These are phyloP conservation scores for Globisporangium emineosum DNA, from an alignment of 352 stramenopile genomes.

Conservation along the genomic window DNA sequence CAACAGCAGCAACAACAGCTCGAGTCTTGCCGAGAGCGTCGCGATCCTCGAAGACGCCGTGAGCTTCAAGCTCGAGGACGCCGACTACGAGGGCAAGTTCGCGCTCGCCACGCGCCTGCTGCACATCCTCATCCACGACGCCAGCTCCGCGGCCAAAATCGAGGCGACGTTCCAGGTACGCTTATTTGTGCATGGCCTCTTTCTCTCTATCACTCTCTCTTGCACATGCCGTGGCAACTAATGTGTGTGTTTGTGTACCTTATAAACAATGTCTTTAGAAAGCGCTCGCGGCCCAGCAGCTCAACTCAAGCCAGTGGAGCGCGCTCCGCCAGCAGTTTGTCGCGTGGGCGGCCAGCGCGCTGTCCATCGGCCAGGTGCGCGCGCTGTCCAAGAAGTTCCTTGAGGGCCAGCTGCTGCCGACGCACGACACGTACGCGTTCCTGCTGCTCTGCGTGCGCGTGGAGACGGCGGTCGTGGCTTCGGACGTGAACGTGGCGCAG, in stretches of 20 bases:
- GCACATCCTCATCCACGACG: constrained; percentile 40
- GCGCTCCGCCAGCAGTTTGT: constrained; percentile 62
- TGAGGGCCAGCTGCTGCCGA: constrained; percentile 62
- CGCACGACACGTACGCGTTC: constrained; percentile 56
- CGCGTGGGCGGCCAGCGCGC: constrained; percentile 42
- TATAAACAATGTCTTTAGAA: constrained; percentile 22
- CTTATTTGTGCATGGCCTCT: no score
- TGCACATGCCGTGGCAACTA: no score
- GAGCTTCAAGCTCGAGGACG: constrained; percentile 28
- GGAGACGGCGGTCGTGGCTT: constrained; percentile 42
- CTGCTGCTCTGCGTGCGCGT: constrained; percentile 67
- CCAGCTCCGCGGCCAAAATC: constrained; percentile 21
- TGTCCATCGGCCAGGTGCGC: constrained; percentile 38
- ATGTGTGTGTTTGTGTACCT: no score
- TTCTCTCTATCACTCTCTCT: no score
- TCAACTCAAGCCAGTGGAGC: constrained; percentile 52
- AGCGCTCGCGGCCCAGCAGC: constrained; percentile 41
- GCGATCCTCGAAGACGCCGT: constrained; percentile 50
- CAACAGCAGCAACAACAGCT: constrained; percentile 18
- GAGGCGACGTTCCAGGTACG: constrained; percentile 52
- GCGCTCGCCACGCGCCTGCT: constrained; percentile 48
- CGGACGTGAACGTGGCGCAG: constrained; percentile 30
- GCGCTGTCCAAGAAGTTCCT: constrained; percentile 69
- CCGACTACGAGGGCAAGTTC: constrained; percentile 46
- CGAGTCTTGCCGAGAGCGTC: constrained; percentile 33